A percentile compares a stretch with the other conserved stretches of the same genome.
These are phyloP conservation scores for Plasmodium sp. DNA, from an alignment of 169 alveolate genomes.

Conservation along the genomic window DNA sequence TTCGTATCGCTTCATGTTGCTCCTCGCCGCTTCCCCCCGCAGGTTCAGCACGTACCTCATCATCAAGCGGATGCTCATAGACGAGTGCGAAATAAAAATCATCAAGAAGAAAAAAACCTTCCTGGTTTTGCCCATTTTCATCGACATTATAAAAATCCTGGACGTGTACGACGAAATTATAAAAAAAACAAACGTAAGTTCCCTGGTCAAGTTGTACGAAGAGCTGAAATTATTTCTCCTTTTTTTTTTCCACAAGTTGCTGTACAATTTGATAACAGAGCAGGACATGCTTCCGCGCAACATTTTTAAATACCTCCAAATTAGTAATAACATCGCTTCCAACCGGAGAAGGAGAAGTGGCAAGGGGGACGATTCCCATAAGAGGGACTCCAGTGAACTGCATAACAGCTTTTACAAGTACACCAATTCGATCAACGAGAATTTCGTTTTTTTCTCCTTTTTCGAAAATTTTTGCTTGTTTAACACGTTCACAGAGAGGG, in stretches of 20 bases:
- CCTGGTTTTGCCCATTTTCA: conserved; percentile 61
- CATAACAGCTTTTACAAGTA: conserved; percentile 51
- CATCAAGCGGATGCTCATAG: conserved; percentile 70
- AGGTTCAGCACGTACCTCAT: conserved; percentile 68
- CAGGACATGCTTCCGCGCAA: conserved; percentile 36
- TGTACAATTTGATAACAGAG: conserved; percentile 63
- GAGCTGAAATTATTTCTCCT: conserved; percentile 68
- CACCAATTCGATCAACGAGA: conserved; percentile 51
- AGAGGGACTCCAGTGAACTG: conserved; percentile 10
- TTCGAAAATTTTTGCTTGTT: conserved; percentile 47
- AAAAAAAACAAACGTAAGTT: conserved; percentile 46
- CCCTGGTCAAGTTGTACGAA: conserved; percentile 40
- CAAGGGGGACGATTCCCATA: not conserved
- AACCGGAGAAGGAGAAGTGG: conserved; percentile 34
- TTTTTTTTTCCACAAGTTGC: conserved; percentile 51
- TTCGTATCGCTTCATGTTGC: not conserved
- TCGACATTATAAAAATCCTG: conserved; percentile 63
- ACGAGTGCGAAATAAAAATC: conserved; percentile 71
- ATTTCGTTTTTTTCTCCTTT: conserved; percentile 39
- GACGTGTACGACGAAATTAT: conserved; percentile 72
- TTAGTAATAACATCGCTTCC: conserved; percentile 26
- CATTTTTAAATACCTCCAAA: conserved; percentile 72
- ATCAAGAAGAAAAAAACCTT: conserved; percentile 48
- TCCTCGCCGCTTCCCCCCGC: not conserved
- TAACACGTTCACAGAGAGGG: conserved; percentile 29